Evolutionary conservation across 371 early-diverging fungal genomes (phyloP).

Genomic region (Blakeslea trispora): DNA sequence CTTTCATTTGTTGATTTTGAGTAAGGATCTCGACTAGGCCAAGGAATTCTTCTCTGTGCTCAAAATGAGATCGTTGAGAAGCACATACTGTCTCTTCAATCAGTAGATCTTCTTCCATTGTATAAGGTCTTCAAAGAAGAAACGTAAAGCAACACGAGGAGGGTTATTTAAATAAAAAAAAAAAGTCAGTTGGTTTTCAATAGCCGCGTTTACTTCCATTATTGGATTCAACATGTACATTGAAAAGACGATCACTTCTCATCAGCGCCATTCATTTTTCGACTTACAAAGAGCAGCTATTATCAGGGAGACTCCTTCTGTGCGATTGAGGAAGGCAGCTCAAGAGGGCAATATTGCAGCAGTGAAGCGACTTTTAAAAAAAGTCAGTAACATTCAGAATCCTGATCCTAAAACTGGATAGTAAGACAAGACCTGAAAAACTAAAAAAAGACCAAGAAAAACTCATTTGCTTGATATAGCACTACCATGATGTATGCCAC

Average conservation of each 20-base stretch:
- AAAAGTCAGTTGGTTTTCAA: neutral
- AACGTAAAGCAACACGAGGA: neutral
- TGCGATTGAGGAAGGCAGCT: slow-evolving; percentile 46
- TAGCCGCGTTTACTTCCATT: neutral
- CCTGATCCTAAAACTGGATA: slow-evolving; percentile 54
- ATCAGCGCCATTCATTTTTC: slow-evolving; percentile 36
- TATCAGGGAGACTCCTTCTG: slow-evolving; percentile 43
- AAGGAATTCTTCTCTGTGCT: slow-evolving; percentile 32
- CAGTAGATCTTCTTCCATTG: slow-evolving; percentile 18
- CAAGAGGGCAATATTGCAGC: slow-evolving; percentile 55
- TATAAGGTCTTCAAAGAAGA: neutral
- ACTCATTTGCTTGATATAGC: no score
- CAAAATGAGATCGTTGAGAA: slow-evolving; percentile 43
- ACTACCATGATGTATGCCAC: slow-evolving; percentile 55
- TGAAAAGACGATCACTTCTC: slow-evolving; percentile 17
- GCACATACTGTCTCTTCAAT: slow-evolving; percentile 19
- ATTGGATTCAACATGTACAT: slow-evolving; percentile 2
- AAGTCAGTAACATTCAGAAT: slow-evolving; percentile 50
- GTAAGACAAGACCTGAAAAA: slow-evolving; percentile 16
- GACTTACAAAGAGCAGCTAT: slow-evolving; percentile 46
- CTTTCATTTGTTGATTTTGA: slow-evolving; percentile 1
- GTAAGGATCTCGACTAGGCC: slow-evolving; percentile 10
- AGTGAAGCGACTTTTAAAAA: slow-evolving; percentile 46
- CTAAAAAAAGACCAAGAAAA: neutral
- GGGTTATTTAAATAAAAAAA: no score